A percentile compares a stretch with the other conserved stretches of the same genome.
These are phyloP conservation scores for Neurospora hispaniola DNA, from an alignment of 495 filamentous ascomycete species.

Conservation along the genomic window DNA sequence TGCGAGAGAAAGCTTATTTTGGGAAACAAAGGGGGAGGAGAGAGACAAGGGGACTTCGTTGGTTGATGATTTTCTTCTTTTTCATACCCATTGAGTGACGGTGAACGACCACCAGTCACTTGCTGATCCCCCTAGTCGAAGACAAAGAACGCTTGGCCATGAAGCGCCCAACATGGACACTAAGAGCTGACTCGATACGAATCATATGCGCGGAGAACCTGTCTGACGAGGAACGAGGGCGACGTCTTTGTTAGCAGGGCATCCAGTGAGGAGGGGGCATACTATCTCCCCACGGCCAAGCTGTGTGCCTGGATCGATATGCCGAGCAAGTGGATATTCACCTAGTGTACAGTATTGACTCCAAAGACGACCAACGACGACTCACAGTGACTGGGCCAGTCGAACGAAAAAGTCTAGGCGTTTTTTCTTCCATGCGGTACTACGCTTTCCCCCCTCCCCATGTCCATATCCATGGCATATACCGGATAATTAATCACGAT, in stretches of 20 bases:
- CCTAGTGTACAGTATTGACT: background rate
- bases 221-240: too few species aligned
- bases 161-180: too few species aligned
- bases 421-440: background rate
- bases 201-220: too few species aligned
- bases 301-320: background rate
- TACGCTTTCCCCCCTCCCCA: background rate
- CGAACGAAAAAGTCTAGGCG: background rate
- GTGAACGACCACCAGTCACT: background rate
- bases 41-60: background rate
- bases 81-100: too few species aligned
- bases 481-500: background rate
- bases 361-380: background rate
- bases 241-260: too few species aligned
- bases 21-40: background rate
- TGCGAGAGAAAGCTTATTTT: background rate
- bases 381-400: too few species aligned
- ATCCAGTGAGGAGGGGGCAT: too few species aligned
- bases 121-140: background rate
- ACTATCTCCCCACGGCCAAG: too few species aligned
- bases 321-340: background rate
- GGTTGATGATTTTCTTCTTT: too few species aligned
- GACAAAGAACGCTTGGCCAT: too few species aligned
- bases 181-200: too few species aligned
- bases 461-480: background rate